Percentiles rank a stretch among this genome's conserved stretches.
phyloP scores from a whole-genome alignment of 75 land plant species.

The Picea glauca region DNA sequence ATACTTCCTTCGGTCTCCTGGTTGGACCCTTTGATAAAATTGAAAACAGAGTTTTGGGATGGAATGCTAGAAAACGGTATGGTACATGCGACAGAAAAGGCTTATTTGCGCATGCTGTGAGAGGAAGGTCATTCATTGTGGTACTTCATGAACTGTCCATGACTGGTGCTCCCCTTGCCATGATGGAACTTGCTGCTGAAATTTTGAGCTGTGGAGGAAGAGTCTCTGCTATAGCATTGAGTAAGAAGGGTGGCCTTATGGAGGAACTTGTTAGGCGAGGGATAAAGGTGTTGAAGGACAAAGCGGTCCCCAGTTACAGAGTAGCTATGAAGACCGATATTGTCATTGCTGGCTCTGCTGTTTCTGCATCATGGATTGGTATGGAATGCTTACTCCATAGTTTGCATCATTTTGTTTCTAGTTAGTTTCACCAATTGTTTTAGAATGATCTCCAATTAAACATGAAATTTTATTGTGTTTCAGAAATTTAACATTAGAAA shows the following conservation, averaged over 20 bases:
- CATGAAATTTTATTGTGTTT: not conserved
- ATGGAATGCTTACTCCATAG: constrained; percentile 14
- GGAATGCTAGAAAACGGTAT: constrained; percentile 46
- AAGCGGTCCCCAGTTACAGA: constrained; percentile 60
- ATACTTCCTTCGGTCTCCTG: constrained; percentile 59
- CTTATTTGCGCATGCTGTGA: constrained; percentile 59
- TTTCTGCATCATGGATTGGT: constrained; percentile 97
- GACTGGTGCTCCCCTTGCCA: constrained; percentile 98
- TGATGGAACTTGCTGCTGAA: constrained; percentile 92
- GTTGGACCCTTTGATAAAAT: constrained; percentile 85
- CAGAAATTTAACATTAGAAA: not conserved
- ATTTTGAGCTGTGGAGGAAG: constrained; percentile 88
- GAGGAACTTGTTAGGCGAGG: constrained; percentile 63
- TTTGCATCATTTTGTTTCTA: not conserved
- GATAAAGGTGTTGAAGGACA: constrained; percentile 73
- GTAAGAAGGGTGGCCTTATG: constrained; percentile 82
- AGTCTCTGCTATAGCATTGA: constrained; percentile 71
- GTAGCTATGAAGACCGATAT: constrained; percentile 79
- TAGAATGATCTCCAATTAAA: not conserved
- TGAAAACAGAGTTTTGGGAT: constrained; percentile 52
- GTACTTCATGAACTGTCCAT: constrained; percentile 94
- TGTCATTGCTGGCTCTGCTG: constrained; percentile 92
- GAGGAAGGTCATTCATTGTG: constrained; percentile 63
- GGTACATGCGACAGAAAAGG: constrained; percentile 60
- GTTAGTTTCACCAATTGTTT: not conserved